Evolutionary conservation across 345 rosid species (phyloP), one percentile per base, ranked within the genome.

Genomic region (Acer negundo): DNA sequence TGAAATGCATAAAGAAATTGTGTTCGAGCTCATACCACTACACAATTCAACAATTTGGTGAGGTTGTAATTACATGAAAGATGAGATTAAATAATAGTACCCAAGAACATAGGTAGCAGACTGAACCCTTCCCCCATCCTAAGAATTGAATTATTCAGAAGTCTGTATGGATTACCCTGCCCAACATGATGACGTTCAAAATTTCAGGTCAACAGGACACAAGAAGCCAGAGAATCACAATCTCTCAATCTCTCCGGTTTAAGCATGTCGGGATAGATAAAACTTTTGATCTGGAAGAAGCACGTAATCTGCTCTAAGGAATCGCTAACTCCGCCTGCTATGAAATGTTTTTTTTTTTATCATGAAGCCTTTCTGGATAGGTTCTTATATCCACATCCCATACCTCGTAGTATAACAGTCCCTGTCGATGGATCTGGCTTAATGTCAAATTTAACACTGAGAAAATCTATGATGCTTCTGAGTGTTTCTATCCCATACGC

Each of bases 401-500:
- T 75, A 72, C 99, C 92, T 80, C 78, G 88, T 53, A 94, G 94
- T 35, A 87, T 77, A 31, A 93, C 93, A 6, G 98, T 94, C 80
- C 88, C 88, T 3, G 97, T 89, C 0, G 84, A 64, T 17, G 97
- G 90, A 78, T 92, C 99, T 44, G 97, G 92, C 81, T 74, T 86
- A 23, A 97, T 87, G 23, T 23, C 84, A 80, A 94, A 94, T 17
- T 53, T 80, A 65, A 91, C 88, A n/a, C 86, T 93, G 63, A 97
- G 85, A 83, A 94, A 87, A 70, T 94, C 98, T 77, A 80, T 83
- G 70, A 94, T 83, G 80, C 87, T 82, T 80, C 94, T 87, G 67
- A 94, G 85, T 24, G 93, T 90, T 86, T 94, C 97, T 68, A 94
- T 88, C 59, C 94, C 99, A 47, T 90, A 81, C 0, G 93, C 90